Evolutionary conservation across 1,284 basidiomycete species (phyloP).

Genomic region (Heterobasidion irregulare): DNA sequence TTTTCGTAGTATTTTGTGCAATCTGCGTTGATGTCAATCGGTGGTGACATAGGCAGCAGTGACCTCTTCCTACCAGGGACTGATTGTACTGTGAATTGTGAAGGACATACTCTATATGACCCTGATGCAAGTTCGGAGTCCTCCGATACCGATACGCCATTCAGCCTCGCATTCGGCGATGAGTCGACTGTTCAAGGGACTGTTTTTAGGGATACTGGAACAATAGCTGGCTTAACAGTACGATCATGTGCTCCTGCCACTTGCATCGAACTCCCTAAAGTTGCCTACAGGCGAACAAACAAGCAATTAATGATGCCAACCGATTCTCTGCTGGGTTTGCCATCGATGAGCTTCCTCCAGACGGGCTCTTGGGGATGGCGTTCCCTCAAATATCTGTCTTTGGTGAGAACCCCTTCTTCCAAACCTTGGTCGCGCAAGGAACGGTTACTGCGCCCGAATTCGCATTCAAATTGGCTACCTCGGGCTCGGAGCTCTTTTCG

Average conservation of each 20-base stretch:
- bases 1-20: too few species aligned
- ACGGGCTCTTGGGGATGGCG: conserved; percentile 23
- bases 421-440: conserved; percentile 14
- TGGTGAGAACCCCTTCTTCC: conserved; percentile 14
- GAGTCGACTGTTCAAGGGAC: conserved; percentile 10
- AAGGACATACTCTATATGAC: conserved; percentile 11
- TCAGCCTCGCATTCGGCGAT: conserved; percentile 12
- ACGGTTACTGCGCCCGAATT: conserved; percentile 22
- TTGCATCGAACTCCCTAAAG: neutral
- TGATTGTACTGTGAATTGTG: conserved; percentile 11
- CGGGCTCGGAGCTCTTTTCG: conserved; percentile 28
- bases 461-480: conserved; percentile 25
- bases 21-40: too few species aligned
- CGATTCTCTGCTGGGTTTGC: conserved; percentile 17
- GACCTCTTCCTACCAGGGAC: conserved; percentile 13
- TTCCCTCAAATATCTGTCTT: conserved; percentile 17
- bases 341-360: conserved; percentile 16
- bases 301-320: conserved; percentile 13
- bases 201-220: conserved; percentile 16
- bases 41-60: conserved; percentile 6
- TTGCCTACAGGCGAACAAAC: neutral
- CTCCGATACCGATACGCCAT: conserved; percentile 4
- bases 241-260: conserved; percentile 2
- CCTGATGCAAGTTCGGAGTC: conserved; percentile 7
- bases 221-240: conserved; percentile 13